Evolutionary conservation across 2,329 filamentous ascomycete species (phyloP), one percentile per base, ranked within the genome.

Genomic region (Nannizziopsis arthrosporioides): DNA sequence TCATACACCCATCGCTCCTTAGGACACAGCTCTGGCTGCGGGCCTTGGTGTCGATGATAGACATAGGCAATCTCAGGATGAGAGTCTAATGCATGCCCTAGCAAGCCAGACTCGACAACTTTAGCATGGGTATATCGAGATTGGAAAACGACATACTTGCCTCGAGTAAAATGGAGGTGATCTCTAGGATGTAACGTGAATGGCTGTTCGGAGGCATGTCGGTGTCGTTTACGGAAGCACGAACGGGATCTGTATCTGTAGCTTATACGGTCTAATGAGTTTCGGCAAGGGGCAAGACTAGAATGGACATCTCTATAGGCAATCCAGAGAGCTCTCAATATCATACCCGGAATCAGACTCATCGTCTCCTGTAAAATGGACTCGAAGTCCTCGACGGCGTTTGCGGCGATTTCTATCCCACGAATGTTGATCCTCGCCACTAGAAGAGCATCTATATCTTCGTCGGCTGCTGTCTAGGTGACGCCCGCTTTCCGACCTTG

Each of bases 181-280:
- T 48, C 45, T 40, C 15, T 8, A 19, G 17, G 40, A 3, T 34
- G 46, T 27, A 27, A 27, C 4, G 22, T 27, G 6, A n/a, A 41
- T 22, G n/a, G 37, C 27, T 10, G 9, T 30, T 31, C n/a, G 2
- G 38, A 22, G 7, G 17, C 27, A 6, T 14, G 38, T 10, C 45
- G 30, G 14, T n/a, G 5, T 12, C 45, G 45, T 38, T 11, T 22
- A 3, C 45, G 45, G 38, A 6, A 36, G 12, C 7, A 41, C 4
- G 37, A 47, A n/a, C 45, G 45, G 9, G 45, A 47, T 42, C 45
- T 47, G 32, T 35, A 47, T 12, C 38, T 47, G n/a, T 27, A 9
- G 36, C 17, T 32, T 11, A 10, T 15, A 38, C 30, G 14, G n/a
- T 31, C n/a, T 27, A 11, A 39, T 36, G 18, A 40, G 14, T 18